Conservation (phyloP, 257 asterid species). For the Phtheirospermum japonicum region DNA sequence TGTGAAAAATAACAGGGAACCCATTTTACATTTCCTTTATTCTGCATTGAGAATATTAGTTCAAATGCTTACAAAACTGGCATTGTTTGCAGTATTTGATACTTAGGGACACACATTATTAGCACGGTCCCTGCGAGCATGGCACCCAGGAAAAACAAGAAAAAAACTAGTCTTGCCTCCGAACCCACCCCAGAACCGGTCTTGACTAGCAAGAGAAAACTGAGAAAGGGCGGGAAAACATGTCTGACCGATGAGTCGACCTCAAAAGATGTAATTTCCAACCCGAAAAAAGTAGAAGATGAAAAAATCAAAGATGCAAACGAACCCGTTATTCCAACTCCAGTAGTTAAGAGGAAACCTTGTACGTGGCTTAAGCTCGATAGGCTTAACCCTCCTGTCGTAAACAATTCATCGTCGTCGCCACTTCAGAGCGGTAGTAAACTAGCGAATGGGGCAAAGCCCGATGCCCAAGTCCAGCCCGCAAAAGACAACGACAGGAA, state of each 20-base stretch:
- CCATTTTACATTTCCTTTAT: slow-evolving; percentile 3
- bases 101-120: background rate
- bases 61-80: slow-evolving; percentile 1
- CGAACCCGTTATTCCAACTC: slow-evolving; percentile 36
- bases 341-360: slow-evolving; percentile 48
- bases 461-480: slow-evolving; percentile 25
- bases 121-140: slow-evolving; percentile 34
- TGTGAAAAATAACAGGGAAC: too few species aligned
- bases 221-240: slow-evolving; percentile 30
- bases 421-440: slow-evolving; percentile 32
- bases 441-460: slow-evolving; percentile 34
- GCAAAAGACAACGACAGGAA: slow-evolving; percentile 36
- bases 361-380: slow-evolving; percentile 51
- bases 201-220: slow-evolving; percentile 26
- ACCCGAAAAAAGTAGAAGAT: slow-evolving; percentile 29
- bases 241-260: slow-evolving; percentile 28
- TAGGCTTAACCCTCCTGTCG: slow-evolving; percentile 38
- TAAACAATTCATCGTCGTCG: slow-evolving; percentile 27
- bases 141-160: slow-evolving; percentile 38
- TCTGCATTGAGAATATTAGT: slow-evolving; percentile 1
- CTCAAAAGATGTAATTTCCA: slow-evolving; percentile 27
- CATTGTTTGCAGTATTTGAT: slow-evolving; percentile 23
- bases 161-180: slow-evolving; percentile 16
- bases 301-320: slow-evolving; percentile 25
- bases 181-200: slow-evolving; percentile 24